Evolutionary conservation across 106 monocot species (phyloP).

Genomic region (Triglochin maritima): DNA sequence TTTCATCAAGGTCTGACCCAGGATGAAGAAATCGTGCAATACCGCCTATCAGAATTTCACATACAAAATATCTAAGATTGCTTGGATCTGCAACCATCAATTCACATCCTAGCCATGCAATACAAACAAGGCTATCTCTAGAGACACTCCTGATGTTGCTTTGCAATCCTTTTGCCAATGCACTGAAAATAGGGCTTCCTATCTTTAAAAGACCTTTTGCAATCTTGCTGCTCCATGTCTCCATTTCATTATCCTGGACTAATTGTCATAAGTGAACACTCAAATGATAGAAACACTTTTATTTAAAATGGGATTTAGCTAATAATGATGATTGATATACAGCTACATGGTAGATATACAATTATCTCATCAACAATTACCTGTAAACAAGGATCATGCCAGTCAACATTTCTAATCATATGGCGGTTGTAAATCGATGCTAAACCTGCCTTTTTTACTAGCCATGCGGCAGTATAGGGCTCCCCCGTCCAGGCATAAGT

Average conservation of each 20-base stretch:
- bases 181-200: constrained; percentile 37
- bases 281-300: neutral
- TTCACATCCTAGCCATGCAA: constrained; percentile 84
- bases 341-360: neutral
- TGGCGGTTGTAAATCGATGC: constrained; percentile 42
- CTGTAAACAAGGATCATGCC: constrained; percentile 92
- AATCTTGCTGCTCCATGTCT: constrained; percentile 54
- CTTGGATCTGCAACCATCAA: constrained; percentile 34
- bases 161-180: constrained; percentile 64
- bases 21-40: constrained; percentile 72
- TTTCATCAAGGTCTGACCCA: constrained; percentile 76
- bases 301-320: neutral
- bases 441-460: constrained; percentile 72
- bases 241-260: constrained; percentile 58
- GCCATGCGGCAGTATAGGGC: constrained; percentile 75
- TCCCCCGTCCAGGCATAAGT: constrained; percentile 92
- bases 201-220: constrained; percentile 46
- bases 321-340: neutral
- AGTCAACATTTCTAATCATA: constrained; percentile 79
- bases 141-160: constrained; percentile 61
- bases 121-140: constrained; percentile 54
- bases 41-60: constrained; percentile 57
- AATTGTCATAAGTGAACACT: neutral
- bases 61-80: constrained; percentile 57
- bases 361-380: constrained; percentile 12